Base-by-base conservation (phyloP, 768 basidiomycete species). In the Termitomyces sp. region DNA sequence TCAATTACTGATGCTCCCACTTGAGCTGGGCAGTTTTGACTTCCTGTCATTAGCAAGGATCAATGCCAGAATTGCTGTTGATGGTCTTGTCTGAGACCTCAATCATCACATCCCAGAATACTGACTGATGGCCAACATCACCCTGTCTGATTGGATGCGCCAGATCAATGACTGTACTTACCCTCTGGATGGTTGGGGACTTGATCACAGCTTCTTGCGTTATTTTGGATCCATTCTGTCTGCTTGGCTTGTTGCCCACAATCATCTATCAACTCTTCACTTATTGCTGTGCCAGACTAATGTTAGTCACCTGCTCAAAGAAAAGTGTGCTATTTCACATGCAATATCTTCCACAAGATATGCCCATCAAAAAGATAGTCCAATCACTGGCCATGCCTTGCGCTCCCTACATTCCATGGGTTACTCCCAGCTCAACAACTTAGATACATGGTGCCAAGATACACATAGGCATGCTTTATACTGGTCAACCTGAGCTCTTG, bases 91-190 rank as follows among this genome's bases (percentile, higher is more conserved):
- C 4, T 58, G 67, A 0, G 67, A 72, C 36, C 64, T 70, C 0
- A 69, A 70, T 37, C 68, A 69, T 31, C 67, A 67, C 16, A 65
- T 70, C 11, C 24, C 41, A 0, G 51, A 57, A 0, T 72, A 62
- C 27, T 37, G 63, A 0, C 57, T 30, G 1, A 63, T 66, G 64
- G 63, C 63, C 6, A 31, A 12, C 4, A 63, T 67, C 9, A 67
- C 62, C 2, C 45, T 65, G 6, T 54, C 61, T 3, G 64, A 67
- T 37, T 67, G 63, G 66, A 61, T 54, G 0, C 65, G 66, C 22
- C 11, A 51, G 2, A 45, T 57, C 15, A 65, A 64, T 30, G 24
- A 37, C 6, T 62, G 58, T 11, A 3, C 9, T 0, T 50, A 45
- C 22, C 63, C 67, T 0, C 33, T 68, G 1, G 61, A 61, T 22